Base-by-base conservation (phyloP, 2,329 filamentous ascomycete species). In the Aspergillus melleus region DNA sequence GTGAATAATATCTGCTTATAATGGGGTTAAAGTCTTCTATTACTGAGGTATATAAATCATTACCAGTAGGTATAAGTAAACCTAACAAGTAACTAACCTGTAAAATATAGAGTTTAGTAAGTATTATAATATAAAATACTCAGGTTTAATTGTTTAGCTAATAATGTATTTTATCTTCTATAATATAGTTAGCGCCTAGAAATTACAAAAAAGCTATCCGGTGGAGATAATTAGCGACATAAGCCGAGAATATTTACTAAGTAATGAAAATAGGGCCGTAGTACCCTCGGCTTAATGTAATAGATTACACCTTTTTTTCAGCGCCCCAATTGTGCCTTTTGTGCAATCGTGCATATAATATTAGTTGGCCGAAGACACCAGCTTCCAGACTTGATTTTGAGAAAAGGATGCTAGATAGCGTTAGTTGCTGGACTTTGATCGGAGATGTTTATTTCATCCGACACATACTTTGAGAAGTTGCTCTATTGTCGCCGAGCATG, bases 311-410 rank as follows among this genome's bases (percentile, higher is more conserved):
- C 9, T 55, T 39, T 46, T 36, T 39, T 39, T 39, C 14, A 39
- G 36, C 36, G 36, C 14, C 11, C 39, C 52, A 46, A 46, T 24
- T 12, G 19, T 55, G 52, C 50, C 29, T 36, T 57, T 32, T 50
- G 51, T 39, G 26, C 46, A 16, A 61, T 50, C 14, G 46, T 47
- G 19, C 39, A 61, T 20, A 61, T 47, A n/a, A 61, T 19, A 39
- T 54, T 57, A 16, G 39, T 55, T 16, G 55, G 54, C 6, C 57
- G 50, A 9, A 62, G 57, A 54, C 57, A 62, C 60, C 60, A 62
- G 39, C 49, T n/a, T 22, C 54, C 54, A 3, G 49, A 36, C 20
- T 54, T 57, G 10, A 59, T 49, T 16, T 20, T 52, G 9, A 62
- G 49, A 36, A 62, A 56, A 3, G 60, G 50, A 55, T 62, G 60